Evolutionary conservation across 2,329 filamentous ascomycete genomes (phyloP).

Genomic region (Aspergillus phoenicis): DNA sequence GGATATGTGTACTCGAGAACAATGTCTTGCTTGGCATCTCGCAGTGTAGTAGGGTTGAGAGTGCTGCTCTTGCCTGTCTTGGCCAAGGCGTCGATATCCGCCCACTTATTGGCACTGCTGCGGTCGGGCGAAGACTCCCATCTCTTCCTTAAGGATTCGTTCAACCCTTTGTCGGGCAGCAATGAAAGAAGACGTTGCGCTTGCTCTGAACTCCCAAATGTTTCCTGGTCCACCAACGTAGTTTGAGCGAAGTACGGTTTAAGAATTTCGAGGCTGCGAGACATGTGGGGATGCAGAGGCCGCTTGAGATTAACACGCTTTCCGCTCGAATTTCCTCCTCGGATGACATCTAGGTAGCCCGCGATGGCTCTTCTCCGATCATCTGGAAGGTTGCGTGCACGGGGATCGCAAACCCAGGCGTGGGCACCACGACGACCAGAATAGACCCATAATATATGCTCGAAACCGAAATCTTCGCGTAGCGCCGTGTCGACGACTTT

Average conservation of each 20-base stretch:
- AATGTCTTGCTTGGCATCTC: conserved; percentile 92
- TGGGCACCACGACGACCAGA: conserved; percentile 94
- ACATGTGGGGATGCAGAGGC: conserved; percentile 86
- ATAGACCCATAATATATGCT: conserved; percentile 98
- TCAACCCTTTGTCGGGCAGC: conserved; percentile 77
- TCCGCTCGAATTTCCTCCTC: conserved; percentile 79
- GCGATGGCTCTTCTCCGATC: conserved; percentile 81
- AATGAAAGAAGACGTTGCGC: conserved; percentile 79
- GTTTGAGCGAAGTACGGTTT: conserved; percentile 81
- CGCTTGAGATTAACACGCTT: conserved; percentile 84
- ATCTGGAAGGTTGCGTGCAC: conserved; percentile 81
- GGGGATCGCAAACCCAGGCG: conserved; percentile 95
- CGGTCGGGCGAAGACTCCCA: conserved; percentile 85
- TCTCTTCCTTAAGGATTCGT: conserved; percentile 79
- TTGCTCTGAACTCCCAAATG: conserved; percentile 72
- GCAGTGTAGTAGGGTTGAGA: conserved; percentile 72
- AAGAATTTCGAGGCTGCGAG: conserved; percentile 81
- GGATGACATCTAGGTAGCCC: conserved; percentile 86
- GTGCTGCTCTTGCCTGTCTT: conserved; percentile 72
- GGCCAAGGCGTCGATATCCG: conserved; percentile 85
- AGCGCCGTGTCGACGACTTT: conserved; percentile 86
- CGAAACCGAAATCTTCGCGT: conserved; percentile 92
- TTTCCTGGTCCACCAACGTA: conserved; percentile 82
- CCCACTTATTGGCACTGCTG: conserved; percentile 80
- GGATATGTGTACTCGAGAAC: conserved; percentile 98